Percentiles rank a stretch among this genome's conserved stretches.
Conservation (phyloP, 148 eudicot genomes). For the Persicaria maculosa region DNA sequence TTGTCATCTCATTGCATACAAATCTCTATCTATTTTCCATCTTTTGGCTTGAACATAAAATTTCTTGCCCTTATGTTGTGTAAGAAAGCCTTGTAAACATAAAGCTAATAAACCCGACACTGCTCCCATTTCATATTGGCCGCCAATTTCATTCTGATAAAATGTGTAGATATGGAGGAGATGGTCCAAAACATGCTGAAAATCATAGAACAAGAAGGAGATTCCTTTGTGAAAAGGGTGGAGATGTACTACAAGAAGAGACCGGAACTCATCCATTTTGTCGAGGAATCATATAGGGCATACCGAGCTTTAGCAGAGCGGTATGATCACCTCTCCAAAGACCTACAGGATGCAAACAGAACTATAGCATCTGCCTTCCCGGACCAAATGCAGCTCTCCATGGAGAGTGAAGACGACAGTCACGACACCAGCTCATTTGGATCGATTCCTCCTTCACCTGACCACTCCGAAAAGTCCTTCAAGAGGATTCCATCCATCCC, state of each 20-base stretch:
- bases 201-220: conserved; percentile 87
- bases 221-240: conserved; percentile 71
- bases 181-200: conserved; percentile 61
- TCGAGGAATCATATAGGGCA: conserved; percentile 69
- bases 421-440: conserved; percentile 24
- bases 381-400: conserved; percentile 44
- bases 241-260: conserved; percentile 88
- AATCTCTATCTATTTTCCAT: too few species aligned
- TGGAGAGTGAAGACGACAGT: conserved; percentile 52
- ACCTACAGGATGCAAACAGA: conserved; percentile 70
- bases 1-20: neutral
- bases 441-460: conserved; percentile 23
- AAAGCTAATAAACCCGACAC: too few species aligned
- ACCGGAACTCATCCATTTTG: conserved; percentile 63
- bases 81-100: too few species aligned
- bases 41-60: neutral
- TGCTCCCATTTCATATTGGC: too few species aligned
- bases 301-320: conserved; percentile 84
- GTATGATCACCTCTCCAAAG: conserved; percentile 72
- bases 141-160: neutral
- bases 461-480: conserved; percentile 19
- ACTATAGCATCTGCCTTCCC: conserved; percentile 75
- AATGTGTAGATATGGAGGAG: conserved; percentile 68
- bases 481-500: conserved; percentile 38
- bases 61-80: neutral